Conservation (phyloP, 2,329 filamentous ascomycete species). For the Sordariomycetes sp. region DNA sequence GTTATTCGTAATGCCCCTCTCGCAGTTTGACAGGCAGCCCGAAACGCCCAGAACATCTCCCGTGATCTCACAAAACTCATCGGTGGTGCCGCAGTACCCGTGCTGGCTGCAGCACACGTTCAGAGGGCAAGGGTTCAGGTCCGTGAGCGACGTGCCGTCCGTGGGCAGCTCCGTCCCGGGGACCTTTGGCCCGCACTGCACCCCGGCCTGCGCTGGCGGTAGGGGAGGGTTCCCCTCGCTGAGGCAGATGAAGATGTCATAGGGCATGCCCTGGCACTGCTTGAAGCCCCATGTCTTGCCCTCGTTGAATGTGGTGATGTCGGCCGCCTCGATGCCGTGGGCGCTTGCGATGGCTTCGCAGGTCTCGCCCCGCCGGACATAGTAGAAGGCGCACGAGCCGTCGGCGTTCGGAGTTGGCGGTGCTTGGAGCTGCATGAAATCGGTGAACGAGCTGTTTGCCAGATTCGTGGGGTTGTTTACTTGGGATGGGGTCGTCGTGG, state of each 20-base stretch:
- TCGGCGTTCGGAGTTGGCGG: no score
- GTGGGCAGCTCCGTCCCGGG: conserved; percentile 22
- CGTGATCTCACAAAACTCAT: conserved; percentile 26
- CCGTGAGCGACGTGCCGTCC: conserved; percentile 17
- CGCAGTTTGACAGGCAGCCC: conserved; percentile 21
- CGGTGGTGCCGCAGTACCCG: conserved; percentile 27
- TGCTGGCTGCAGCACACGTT: conserved; percentile 17
- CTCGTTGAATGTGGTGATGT: no score
- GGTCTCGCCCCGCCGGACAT: no score
- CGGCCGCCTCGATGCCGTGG: no score
- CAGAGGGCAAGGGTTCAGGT: conserved; percentile 34
- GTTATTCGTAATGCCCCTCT: conserved; percentile 17
- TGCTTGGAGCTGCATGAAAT: no score
- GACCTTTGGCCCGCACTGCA: conserved; percentile 25
- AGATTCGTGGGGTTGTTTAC: no score
- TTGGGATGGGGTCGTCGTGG: no score
- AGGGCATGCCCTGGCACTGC: no score
- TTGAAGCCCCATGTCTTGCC: no score
- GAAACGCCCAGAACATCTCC: conserved; percentile 9
- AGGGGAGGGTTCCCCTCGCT: not conserved
- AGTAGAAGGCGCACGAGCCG: no score
- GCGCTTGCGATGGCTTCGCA: no score
- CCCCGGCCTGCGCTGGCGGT: conserved; percentile 10
- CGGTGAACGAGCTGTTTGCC: no score
- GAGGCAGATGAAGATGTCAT: not conserved